A percentile compares a stretch with the other conserved stretches of the same genome.
These are phyloP conservation scores for Carex myosuroides DNA, from an alignment of 176 grass and related monocot genomes.

Conservation along the genomic window DNA sequence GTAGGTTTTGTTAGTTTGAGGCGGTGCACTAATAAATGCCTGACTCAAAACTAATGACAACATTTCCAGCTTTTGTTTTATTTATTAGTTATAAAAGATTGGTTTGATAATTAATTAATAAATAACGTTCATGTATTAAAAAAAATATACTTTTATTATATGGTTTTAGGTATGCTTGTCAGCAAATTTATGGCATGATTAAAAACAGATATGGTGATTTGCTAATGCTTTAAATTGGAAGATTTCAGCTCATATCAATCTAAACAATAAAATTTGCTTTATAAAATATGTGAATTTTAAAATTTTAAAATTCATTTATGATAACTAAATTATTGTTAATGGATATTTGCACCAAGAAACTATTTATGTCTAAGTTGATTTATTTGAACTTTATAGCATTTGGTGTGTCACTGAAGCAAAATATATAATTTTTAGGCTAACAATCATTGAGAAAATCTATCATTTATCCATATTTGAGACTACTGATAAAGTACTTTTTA, in stretches of 20 bases:
- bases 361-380: too few relatives aligned
- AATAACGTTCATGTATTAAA: not conserved
- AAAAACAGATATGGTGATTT: not conserved
- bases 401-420: too few relatives aligned
- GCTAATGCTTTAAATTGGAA: not conserved
- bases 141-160: not conserved
- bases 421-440: too few relatives aligned
- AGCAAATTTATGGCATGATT: not conserved
- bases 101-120: not conserved
- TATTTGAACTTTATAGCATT: too few relatives aligned
- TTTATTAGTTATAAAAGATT: not conserved
- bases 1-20: not conserved
- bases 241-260: not conserved
- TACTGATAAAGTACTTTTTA: too few relatives aligned
- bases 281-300: too few relatives aligned
- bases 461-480: too few relatives aligned
- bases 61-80: not conserved
- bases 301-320: too few relatives aligned
- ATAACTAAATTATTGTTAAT: too few relatives aligned
- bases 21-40: not conserved
- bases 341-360: too few relatives aligned
- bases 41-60: not conserved
- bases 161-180: not conserved
- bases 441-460: not conserved
- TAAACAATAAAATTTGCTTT: not conserved